phyloP scores from a whole-genome alignment of 805 yeast species.

The Sungouiozyma intestinalis region DNA sequence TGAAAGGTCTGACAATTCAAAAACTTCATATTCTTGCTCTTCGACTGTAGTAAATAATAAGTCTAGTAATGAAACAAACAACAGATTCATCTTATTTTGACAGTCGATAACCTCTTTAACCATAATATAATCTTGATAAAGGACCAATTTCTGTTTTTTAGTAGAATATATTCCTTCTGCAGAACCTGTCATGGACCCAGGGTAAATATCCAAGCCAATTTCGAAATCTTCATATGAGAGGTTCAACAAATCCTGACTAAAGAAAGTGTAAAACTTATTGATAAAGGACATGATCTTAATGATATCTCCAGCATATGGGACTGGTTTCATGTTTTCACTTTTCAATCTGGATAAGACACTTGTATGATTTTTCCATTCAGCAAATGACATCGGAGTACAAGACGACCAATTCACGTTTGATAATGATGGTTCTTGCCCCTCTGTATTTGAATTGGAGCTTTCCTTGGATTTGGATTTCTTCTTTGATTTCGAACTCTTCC shows the following conservation, averaged over 20 bases:
- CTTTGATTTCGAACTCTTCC: conserved; percentile 7
- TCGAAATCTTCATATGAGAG: conserved; percentile 20
- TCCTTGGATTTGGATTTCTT: conserved; percentile 5
- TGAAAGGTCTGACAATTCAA: conserved; percentile 7
- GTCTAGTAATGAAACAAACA: conserved; percentile 14
- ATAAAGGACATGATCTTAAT: conserved; percentile 16
- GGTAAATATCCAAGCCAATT: conserved; percentile 18
- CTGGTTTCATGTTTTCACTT: conserved; percentile 13
- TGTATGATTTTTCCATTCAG: conserved; percentile 14
- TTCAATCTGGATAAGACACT: conserved; percentile 14
- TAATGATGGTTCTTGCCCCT: conserved; percentile 15
- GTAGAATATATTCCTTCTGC: conserved; percentile 9
- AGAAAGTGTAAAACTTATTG: conserved; percentile 13
- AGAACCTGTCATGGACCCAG: conserved; percentile 10
- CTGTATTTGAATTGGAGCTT: conserved; percentile 4
- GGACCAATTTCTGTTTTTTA: conserved; percentile 3
- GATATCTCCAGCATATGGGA: conserved; percentile 16
- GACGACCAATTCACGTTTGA: conserved; percentile 20
- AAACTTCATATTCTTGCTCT: conserved; percentile 12
- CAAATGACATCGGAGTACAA: conserved; percentile 14
- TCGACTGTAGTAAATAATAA: conserved; percentile 8
- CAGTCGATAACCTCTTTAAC: conserved; percentile 14
- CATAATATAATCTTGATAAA: conserved; percentile 17
- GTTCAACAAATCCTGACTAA: conserved; percentile 14
- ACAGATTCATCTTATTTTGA: conserved; percentile 19